Conservation (phyloP, 2,329 filamentous ascomycete genomes). For the Fusarium tjaetaba region DNA sequence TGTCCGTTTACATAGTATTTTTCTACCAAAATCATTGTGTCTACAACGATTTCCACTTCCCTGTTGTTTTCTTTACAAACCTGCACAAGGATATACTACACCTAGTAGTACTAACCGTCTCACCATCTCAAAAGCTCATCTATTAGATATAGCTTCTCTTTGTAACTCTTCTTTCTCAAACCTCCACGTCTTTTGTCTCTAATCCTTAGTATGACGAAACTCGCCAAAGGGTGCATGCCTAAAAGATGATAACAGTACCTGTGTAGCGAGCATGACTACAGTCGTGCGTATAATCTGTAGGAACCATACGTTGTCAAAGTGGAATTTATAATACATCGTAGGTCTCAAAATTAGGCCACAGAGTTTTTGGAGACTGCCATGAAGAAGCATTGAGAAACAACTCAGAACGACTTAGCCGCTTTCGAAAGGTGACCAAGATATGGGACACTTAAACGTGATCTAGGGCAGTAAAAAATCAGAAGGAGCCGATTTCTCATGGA, state of each 20-base stretch:
- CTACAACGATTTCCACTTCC: background rate
- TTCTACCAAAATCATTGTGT: background rate
- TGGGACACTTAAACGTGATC: background rate
- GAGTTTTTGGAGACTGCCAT: background rate
- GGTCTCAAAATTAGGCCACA: no score
- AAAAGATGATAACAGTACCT: background rate
- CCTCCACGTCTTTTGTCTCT: background rate
- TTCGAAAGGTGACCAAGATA: background rate
- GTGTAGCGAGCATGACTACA: background rate
- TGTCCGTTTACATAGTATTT: background rate
- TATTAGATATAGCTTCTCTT: background rate
- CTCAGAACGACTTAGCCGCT: no score
- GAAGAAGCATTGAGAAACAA: background rate
- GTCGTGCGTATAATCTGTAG: background rate
- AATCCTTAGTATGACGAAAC: background rate
- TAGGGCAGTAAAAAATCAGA: background rate
- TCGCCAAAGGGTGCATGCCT: background rate
- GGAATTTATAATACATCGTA: no score
- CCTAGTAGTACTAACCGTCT: background rate
- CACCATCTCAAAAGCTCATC: background rate
- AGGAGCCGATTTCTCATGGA: background rate
- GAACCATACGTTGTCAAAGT: no score
- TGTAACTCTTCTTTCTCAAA: background rate
- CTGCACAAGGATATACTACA: background rate
- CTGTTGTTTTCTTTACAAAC: background rate